phyloP scores from a whole-genome alignment of 2,329 filamentous ascomycete genomes.

The Thielaviopsis euricoi region DNA sequence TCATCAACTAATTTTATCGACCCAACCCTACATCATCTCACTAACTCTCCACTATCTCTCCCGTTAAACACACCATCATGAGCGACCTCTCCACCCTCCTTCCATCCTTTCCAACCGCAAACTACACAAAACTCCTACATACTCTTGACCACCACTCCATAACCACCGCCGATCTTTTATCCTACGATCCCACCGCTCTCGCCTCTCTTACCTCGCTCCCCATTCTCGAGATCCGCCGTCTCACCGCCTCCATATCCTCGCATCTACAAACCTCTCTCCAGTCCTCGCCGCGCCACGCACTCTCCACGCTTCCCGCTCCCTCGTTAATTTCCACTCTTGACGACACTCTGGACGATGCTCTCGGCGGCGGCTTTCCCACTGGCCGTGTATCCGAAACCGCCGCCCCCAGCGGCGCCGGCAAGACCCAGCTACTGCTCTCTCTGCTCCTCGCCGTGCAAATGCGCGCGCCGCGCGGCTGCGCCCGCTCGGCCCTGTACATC shows the following conservation, averaged over 20 bases:
- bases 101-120: slow-evolving; percentile 55
- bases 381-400: slow-evolving; percentile 78
- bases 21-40: background rate
- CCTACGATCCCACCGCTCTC: slow-evolving; percentile 65
- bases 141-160: slow-evolving; percentile 64
- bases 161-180: slow-evolving; percentile 70
- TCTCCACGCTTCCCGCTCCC: background rate
- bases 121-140: slow-evolving; percentile 59
- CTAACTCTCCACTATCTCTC: too few species aligned
- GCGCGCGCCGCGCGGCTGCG: slow-evolving; percentile 52
- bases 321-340: slow-evolving; percentile 63
- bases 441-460: slow-evolving; percentile 77
- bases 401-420: slow-evolving; percentile 85
- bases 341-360: slow-evolving; percentile 45
- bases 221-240: slow-evolving; percentile 58
- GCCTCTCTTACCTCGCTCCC: slow-evolving; percentile 75
- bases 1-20: background rate
- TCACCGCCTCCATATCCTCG: slow-evolving; percentile 49
- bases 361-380: slow-evolving; percentile 66
- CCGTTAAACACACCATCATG: slow-evolving; percentile 35
- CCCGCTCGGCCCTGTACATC: slow-evolving; percentile 71
- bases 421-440: slow-evolving; percentile 82
- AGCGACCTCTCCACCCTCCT: slow-evolving; percentile 73
- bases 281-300: slow-evolving; percentile 10
- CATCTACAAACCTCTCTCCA: slow-evolving; percentile 48